Evolutionary conservation across 2,329 filamentous ascomycete species (phyloP).

Genomic region (Dactylellina drechsleri): DNA sequence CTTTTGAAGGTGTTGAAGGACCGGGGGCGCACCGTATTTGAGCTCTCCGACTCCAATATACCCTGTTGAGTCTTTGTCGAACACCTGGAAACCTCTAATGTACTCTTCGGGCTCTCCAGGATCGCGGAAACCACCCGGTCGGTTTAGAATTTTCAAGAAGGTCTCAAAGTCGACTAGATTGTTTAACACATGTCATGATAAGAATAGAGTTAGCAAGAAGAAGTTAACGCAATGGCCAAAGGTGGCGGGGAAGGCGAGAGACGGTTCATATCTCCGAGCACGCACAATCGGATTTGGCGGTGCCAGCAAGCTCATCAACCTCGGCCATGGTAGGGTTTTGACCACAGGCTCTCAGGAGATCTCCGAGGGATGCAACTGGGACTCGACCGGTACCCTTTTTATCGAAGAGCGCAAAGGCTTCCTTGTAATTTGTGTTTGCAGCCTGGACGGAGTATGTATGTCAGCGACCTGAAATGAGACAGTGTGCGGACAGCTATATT

Average conservation of each 20-base stretch:
- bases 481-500: no score
- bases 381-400: constrained; percentile 98
- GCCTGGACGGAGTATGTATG: constrained; percentile 19
- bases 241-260: neutral
- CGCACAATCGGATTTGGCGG: constrained; percentile 88
- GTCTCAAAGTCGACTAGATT: constrained; percentile 47
- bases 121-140: constrained; percentile 96
- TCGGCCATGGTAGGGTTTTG: constrained; percentile 97
- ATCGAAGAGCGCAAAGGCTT: constrained; percentile 99
- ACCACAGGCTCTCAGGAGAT: constrained; percentile 93
- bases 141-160: constrained; percentile 76
- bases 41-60: constrained; percentile 98
- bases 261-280: constrained; percentile 58
- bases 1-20: neutral
- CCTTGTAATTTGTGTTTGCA: constrained; percentile 93
- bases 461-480: neutral
- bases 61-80: constrained; percentile 98
- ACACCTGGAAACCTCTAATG: constrained; percentile 98
- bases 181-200: neutral
- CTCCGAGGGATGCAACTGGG: constrained; percentile 83
- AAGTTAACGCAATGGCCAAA: constrained; percentile 3
- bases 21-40: constrained; percentile 74
- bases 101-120: constrained; percentile 98
- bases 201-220: neutral
- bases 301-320: constrained; percentile 82